Evolutionary conservation across 352 stramenopile genomes (phyloP), one percentile per base, ranked within the genome.

Genomic region (Pythium sukuiense): DNA sequence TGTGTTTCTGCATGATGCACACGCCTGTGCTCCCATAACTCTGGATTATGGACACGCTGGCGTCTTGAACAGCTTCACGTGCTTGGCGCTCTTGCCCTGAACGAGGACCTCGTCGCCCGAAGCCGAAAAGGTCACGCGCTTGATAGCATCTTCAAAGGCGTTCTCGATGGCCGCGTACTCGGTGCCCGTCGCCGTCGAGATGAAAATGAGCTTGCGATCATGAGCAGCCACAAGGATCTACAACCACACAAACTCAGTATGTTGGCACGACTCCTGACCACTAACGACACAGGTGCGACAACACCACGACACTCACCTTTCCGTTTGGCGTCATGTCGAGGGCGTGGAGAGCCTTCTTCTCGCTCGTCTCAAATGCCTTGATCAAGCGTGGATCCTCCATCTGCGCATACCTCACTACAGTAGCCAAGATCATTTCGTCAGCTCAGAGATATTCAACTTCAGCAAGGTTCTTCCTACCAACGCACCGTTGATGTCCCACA

Each of bases 401-500:
- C 30, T 88, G 73, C 24, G 80, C 83, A 68, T 93, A 93, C 16
- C 85, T 80, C 18, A 93, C 85, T 93, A 58, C 56, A n/a, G 6
- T 46, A 54, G 24, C 48, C 37, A 30, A n/a, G n/a, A n/a, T n/a
- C n/a, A n/a, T n/a, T n/a, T n/a, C n/a, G n/a, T n/a, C n/a, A n/a
- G n/a, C n/a, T n/a, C n/a, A n/a, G n/a, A n/a, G n/a, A n/a, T n/a
- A n/a, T n/a, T n/a, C n/a, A n/a, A n/a, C n/a, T n/a, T n/a, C n/a
- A n/a, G n/a, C n/a, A n/a, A n/a, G n/a, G n/a, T n/a, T n/a, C n/a
- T n/a, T n/a, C 18, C 11, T 3, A 4, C 7, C 29, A 72, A 46
- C 60, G 49, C 58, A 92, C 85, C 85, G 48, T 93, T 92, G 64
- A 93, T 93, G 70, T 92, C 77, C 85, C 85, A 93, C 0, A 91